These are phyloP conservation scores for Penicillium sp. DNA, from an alignment of 2,329 filamentous ascomycete species.

Conservation along the genomic window DNA sequence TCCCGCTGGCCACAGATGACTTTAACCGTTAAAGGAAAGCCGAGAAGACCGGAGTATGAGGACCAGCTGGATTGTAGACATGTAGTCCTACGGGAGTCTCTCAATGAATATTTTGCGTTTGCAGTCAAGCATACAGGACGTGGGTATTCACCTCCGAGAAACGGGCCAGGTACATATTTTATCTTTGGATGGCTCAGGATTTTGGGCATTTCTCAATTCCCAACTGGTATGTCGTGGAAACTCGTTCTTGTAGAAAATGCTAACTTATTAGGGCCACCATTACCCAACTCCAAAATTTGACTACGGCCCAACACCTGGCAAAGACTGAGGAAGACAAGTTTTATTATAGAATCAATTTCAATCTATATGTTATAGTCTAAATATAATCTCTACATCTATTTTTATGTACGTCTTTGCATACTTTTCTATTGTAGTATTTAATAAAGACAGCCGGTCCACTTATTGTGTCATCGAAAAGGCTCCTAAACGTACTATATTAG, in stretches of 20 bases:
- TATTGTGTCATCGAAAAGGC: too few species aligned
- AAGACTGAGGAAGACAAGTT: neutral
- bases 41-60: too few species aligned
- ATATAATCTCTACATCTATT: neutral
- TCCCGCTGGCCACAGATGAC: neutral
- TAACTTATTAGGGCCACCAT: neutral
- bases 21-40: too few species aligned
- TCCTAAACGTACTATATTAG: too few species aligned
- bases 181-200: slow-evolving; percentile 10
- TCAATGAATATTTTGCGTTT: too few species aligned
- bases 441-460: too few species aligned
- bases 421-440: neutral
- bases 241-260: too few species aligned
- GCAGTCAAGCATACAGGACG: too few species aligned
- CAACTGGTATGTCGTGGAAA: slow-evolving; percentile 7
- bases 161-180: slow-evolving; percentile 17
- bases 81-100: too few species aligned
- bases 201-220: slow-evolving; percentile 12
- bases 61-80: too few species aligned
- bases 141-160: slow-evolving; percentile 21
- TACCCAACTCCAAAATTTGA: neutral
- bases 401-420: neutral
- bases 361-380: neutral
- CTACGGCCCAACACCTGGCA: neutral
- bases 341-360: neutral